These are phyloP conservation scores for Scheffersomyces titani DNA, from an alignment of 1,139 yeast genomes.

Conservation along the genomic window DNA sequence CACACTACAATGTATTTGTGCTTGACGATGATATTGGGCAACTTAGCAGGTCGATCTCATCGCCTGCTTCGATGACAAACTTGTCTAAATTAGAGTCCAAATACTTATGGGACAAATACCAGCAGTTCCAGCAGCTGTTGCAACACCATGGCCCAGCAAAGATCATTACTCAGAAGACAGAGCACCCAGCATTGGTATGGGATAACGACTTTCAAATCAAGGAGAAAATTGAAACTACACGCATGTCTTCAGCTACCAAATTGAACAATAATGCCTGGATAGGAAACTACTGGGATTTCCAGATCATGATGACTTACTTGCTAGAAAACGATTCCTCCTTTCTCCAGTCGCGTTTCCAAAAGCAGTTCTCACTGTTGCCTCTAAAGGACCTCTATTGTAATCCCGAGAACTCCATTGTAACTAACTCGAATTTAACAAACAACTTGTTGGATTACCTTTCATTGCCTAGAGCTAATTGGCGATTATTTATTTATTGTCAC, in stretches of 20 bases:
- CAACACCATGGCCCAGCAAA: not conserved
- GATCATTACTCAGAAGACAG: not conserved
- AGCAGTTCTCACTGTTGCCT: constrained; percentile 4
- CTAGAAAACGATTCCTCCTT: constrained; percentile 11
- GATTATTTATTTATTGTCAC: constrained; percentile 39
- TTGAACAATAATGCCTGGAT: constrained; percentile 65
- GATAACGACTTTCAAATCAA: constrained; percentile 69
- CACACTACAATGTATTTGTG: constrained; percentile 20
- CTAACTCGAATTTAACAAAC: constrained; percentile 16
- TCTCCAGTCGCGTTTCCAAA: constrained; percentile 1
- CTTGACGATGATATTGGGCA: constrained; percentile 7
- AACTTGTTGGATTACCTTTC: constrained; percentile 23
- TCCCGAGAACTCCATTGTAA: constrained; percentile 52
- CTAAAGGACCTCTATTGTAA: constrained; percentile 47
- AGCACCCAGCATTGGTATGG: constrained; percentile 39
- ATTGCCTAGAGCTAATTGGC: constrained; percentile 41
- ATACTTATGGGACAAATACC: constrained; percentile 5
- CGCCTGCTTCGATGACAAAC: constrained; percentile 3
- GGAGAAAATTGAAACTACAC: constrained; percentile 78
- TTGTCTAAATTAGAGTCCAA: constrained; percentile 6
- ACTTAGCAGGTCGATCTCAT: not conserved
- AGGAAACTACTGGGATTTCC: constrained; percentile 67
- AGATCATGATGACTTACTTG: constrained; percentile 34
- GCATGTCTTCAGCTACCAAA: constrained; percentile 79
- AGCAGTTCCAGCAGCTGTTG: not conserved